A percentile compares a stretch with the other conserved stretches of the same genome.
Conservation (phyloP, 2,329 filamentous ascomycete species). For the Cyanodermella asteris region DNA sequence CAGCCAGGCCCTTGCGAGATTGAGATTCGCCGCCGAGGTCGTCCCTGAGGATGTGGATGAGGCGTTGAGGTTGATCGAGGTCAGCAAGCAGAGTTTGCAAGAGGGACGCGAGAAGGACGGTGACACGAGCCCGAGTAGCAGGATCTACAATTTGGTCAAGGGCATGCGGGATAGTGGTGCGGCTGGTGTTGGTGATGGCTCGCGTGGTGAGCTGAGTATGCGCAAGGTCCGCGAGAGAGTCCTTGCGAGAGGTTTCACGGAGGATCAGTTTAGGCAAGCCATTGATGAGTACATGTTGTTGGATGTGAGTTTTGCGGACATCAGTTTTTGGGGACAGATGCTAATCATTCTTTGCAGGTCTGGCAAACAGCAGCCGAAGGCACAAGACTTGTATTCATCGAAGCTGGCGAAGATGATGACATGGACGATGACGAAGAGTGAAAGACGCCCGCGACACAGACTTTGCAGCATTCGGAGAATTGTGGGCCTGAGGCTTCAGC, state of each 20-base stretch:
- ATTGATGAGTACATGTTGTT: slow-evolving; percentile 74
- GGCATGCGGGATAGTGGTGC: slow-evolving; percentile 69
- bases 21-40: slow-evolving; percentile 71
- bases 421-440: slow-evolving; percentile 13
- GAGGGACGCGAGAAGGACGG: slow-evolving; percentile 42
- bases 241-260: slow-evolving; percentile 87
- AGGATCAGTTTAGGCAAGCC: slow-evolving; percentile 70
- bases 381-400: slow-evolving; percentile 31
- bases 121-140: slow-evolving; percentile 60
- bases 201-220: slow-evolving; percentile 56
- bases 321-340: slow-evolving; percentile 1
- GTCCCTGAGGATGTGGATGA: slow-evolving; percentile 89
- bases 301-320: slow-evolving; percentile 46
- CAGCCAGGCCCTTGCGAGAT: slow-evolving; percentile 75
- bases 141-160: slow-evolving; percentile 89
- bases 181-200: slow-evolving; percentile 53
- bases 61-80: slow-evolving; percentile 71
- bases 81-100: slow-evolving; percentile 78
- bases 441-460: too few relatives aligned
- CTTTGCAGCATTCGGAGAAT: too few relatives aligned
- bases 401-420: slow-evolving; percentile 25
- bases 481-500: too few relatives aligned
- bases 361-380: slow-evolving; percentile 34
- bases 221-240: slow-evolving; percentile 77
- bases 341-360: slow-evolving; percentile 13